Base-by-base conservation (phyloP, 225 moss, liverwort and hornwort genomes). In the Physcomitrellopsis africana region DNA sequence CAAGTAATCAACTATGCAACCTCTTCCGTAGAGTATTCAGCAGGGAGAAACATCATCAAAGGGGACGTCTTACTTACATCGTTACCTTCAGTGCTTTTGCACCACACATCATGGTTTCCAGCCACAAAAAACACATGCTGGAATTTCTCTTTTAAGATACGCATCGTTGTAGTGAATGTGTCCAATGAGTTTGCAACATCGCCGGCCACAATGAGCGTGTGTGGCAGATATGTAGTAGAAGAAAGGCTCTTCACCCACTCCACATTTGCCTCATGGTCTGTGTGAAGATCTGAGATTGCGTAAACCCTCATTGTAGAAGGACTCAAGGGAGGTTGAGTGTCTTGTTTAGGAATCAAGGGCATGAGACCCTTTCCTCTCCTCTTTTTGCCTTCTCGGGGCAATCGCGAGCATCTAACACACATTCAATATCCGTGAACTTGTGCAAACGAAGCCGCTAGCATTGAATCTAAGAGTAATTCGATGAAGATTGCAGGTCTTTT, bases 81-180 rank as follows among this genome's bases (percentile, higher is more conserved):
- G 37, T 66, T 32, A 15, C 86, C 93, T 78, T 93, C 90, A 27
- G 45, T 57, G 53, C 74, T 74, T 73, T 85, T 83, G 86, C 96
- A 96, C 96, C 96, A 96, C 20, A 96, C 80, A 77, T 96, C 96
- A 74, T 96, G 96, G 75, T 96, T 96, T 57, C 96, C 96, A 55
- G 86, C 81, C 51, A 96, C 96, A 51, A 90, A 96, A 70, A 93
- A 93, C 8, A 96, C 90, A 67, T 96, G 70, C 67, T 72, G 79
- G 45, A 96, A 96, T 68, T 90, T 92, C 23, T 82, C 83, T 60
- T 87, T 93, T 52, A 96, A 69, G 57, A 86, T 58, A 48, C 68
- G 77, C 93, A 96, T 87, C 15, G 90, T 90, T 17, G 37, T 59
- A 10, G 77, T 75, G 67, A 96, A 96, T 1, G 74, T 90, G 37